A percentile compares a stretch with the other conserved stretches of the same genome.
These are phyloP conservation scores for Yamadazyma kitorensis DNA, from an alignment of 805 yeast species.

Conservation along the genomic window DNA sequence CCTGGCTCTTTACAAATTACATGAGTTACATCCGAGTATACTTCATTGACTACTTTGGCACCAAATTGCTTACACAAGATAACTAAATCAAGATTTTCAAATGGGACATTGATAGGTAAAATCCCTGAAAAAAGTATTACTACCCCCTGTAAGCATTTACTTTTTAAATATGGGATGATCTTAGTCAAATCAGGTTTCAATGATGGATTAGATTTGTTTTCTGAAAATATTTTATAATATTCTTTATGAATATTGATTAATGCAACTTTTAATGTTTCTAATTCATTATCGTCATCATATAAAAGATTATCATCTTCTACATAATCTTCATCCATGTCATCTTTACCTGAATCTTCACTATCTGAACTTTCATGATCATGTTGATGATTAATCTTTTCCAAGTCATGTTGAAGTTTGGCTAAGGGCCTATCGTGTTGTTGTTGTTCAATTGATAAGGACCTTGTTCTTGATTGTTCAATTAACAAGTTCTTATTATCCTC, in stretches of 20 bases:
- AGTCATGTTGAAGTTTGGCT: conserved; percentile 74
- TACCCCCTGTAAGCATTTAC: conserved; percentile 61
- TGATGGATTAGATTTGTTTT: conserved; percentile 11
- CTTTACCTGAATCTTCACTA: conserved; percentile 20
- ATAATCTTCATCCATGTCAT: conserved; percentile 20
- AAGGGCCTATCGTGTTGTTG: conserved; percentile 82
- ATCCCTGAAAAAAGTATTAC: conserved; percentile 82
- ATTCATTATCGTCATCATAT: conserved; percentile 79
- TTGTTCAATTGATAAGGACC: conserved; percentile 69
- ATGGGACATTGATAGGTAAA: conserved; percentile 76
- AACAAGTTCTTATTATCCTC: conserved; percentile 48
- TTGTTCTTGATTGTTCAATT: conserved; percentile 56
- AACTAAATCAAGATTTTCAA: conserved; percentile 80
- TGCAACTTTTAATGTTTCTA: conserved; percentile 59
- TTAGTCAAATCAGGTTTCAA: conserved; percentile 58
- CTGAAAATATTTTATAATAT: conserved; percentile 55
- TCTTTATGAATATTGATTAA: conserved; percentile 61
- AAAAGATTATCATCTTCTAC: conserved; percentile 52
- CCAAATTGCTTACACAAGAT: conserved; percentile 93
- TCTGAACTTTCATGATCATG: conserved; percentile 18
- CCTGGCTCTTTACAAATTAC: conserved; percentile 72
- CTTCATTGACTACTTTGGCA: conserved; percentile 73
- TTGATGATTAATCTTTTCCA: conserved; percentile 49
- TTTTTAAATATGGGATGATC: conserved; percentile 76
- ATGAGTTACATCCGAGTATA: conserved; percentile 76